Base-by-base conservation (phyloP, 2,329 filamentous ascomycete species). In the Colletotrichum sp. region DNA sequence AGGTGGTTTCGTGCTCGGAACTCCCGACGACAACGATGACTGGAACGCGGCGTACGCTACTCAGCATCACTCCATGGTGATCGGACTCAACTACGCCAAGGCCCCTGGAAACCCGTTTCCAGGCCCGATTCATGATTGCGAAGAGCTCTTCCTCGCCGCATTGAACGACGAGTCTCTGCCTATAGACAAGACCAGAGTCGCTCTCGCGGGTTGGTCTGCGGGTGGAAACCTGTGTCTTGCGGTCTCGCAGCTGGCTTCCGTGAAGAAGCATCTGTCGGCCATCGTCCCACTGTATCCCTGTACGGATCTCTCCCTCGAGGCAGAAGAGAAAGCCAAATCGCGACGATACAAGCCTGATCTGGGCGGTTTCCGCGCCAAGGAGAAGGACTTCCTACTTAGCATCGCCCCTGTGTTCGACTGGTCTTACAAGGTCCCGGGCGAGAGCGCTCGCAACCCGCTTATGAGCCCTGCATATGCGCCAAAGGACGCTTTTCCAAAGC, bases 21-120 rank as follows among this genome's bases (percentile, higher is more conserved):
- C 84, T 25, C 85, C 88, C 1, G 71, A 80, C 60, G 80, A 87
- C 56, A 87, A 88, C 75, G 87, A 90, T 79, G 78, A 79, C n/a
- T 88, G 88, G 83, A 89, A 87, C 79, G 79, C 79, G 39, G 76
- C 77, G 71, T 88, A 88, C 78, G 83, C 87, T 25, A 81, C 84
- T 65, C 76, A 79, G 2, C 83, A 86, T 62, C 78, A 80, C 70
- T 82, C 87, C 70, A 79, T 89, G 9, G 87, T 90, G 12, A 80
- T 90, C 8, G 85, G 83, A 22, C 83, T 91, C 52, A 84, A 88
- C 77, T 91, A 91, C 82, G 79, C 82, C 77, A 88, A 88, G 78
- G 85, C 87, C 0, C 89, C 89, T 0, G 76, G 78, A 5, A 77
- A 80, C 28, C 83, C 83, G 3, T 91, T 89, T 76, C 89, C 89